Evolutionary conservation across 1,139 yeast genomes (phyloP).

Genomic region (Protomyces gravidus): DNA sequence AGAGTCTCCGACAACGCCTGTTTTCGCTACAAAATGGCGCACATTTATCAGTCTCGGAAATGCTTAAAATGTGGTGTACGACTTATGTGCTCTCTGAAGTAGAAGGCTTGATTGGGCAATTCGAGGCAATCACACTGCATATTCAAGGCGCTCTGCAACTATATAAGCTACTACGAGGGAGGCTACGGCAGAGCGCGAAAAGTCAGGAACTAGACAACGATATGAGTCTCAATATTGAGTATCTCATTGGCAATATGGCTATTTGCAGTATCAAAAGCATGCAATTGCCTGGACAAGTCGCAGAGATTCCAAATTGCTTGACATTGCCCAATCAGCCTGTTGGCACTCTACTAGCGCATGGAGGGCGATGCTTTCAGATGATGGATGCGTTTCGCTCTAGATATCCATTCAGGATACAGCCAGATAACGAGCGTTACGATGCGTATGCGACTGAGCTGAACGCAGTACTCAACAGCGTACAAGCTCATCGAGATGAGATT

Average conservation of each 20-base stretch:
- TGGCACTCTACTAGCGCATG: neutral
- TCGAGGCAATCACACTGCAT: neutral
- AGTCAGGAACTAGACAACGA: neutral
- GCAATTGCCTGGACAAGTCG: neutral
- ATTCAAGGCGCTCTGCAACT: neutral
- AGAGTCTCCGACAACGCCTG: neutral
- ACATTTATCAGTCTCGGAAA: neutral
- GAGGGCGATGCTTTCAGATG: neutral
- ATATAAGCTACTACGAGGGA: neutral
- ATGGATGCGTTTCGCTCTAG: neutral
- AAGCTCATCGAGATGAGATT: neutral
- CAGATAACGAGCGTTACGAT: neutral
- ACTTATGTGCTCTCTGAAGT: neutral
- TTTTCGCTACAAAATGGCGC: neutral
- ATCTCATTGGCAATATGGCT: neutral
- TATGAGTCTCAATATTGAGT: neutral
- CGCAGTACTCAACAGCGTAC: neutral
- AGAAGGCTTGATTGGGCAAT: neutral
- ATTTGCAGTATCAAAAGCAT: conserved; percentile 1
- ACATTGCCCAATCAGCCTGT: neutral
- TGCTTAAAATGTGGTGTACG: conserved; percentile 2
- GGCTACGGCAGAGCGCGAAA: neutral
- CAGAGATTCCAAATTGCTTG: neutral
- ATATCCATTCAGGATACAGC: neutral
- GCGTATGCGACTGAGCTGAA: neutral